Evolutionary conservation across 1,284 basidiomycete genomes (phyloP).

Genomic region (Mycosarcoma maydis): DNA sequence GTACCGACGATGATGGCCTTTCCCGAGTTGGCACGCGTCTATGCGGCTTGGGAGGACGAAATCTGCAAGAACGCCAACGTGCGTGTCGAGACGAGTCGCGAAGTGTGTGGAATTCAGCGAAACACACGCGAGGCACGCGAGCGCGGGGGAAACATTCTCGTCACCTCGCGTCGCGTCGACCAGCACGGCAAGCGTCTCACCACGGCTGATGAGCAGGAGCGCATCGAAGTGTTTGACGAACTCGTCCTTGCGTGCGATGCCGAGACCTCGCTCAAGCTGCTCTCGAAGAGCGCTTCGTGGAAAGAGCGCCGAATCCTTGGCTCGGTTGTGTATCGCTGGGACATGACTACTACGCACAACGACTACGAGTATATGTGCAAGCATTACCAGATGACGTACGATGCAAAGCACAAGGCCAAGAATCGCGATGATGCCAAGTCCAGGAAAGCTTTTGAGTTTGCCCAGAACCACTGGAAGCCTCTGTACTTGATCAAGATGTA

Average conservation of each 20-base stretch:
- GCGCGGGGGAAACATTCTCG: conserved; percentile 51
- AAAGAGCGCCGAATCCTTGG: conserved; percentile 74
- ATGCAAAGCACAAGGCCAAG: conserved; percentile 67
- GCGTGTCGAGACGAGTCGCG: conserved; percentile 69
- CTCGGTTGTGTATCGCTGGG: conserved; percentile 71
- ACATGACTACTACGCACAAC: conserved; percentile 74
- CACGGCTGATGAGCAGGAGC: conserved; percentile 35
- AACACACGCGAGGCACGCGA: conserved; percentile 44
- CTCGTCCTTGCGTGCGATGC: conserved; percentile 74
- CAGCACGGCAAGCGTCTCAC: conserved; percentile 43
- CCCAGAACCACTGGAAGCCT: conserved; percentile 70
- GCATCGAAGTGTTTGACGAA: conserved; percentile 73
- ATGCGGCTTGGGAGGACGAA: conserved; percentile 70
- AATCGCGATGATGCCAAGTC: conserved; percentile 67
- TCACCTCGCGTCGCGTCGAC: conserved; percentile 43
- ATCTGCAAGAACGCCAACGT: conserved; percentile 70
- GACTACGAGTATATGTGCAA: conserved; percentile 73
- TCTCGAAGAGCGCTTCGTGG: conserved; percentile 73
- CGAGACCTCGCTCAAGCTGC: conserved; percentile 72
- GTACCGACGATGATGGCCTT: conserved; percentile 69
- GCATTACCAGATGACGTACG: conserved; percentile 63
- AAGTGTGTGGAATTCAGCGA: conserved; percentile 69
- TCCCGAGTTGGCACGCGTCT: conserved; percentile 70
- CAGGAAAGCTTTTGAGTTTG: conserved; percentile 68
- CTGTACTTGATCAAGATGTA: conserved; percentile 72